A percentile compares a stretch with the other conserved stretches of the same genome.
phyloP scores from a whole-genome alignment of 306 rosid genomes.

The Myrica gale region DNA sequence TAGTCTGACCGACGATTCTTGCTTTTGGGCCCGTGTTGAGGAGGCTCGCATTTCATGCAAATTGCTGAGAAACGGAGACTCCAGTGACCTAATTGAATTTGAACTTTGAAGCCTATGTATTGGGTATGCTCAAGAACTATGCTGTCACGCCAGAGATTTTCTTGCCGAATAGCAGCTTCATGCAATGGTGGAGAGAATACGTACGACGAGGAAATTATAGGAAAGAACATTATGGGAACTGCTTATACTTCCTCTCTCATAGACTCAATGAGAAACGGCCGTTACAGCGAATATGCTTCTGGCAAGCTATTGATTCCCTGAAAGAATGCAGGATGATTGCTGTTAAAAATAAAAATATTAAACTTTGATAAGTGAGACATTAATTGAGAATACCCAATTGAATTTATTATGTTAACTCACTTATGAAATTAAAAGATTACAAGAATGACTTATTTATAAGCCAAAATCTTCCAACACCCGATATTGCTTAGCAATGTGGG shows the following conservation, averaged over 20 bases:
- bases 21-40: slow-evolving; percentile 77
- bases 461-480: no score
- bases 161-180: slow-evolving; percentile 49
- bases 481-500: no score
- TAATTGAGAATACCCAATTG: no score
- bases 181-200: slow-evolving; percentile 62
- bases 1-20: slow-evolving; percentile 59
- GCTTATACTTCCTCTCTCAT: slow-evolving; percentile 21
- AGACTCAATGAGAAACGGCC: slow-evolving; percentile 32
- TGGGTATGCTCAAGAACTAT: slow-evolving; percentile 30
- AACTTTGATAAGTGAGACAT: no score
- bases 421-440: no score
- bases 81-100: slow-evolving; percentile 34
- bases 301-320: slow-evolving; percentile 18
- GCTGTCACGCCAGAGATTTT: slow-evolving; percentile 69
- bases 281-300: slow-evolving; percentile 23
- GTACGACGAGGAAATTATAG: slow-evolving; percentile 31
- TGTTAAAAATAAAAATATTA: no score
- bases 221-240: slow-evolving; percentile 9
- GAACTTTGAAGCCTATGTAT: slow-evolving; percentile 57
- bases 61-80: background rate
- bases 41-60: slow-evolving; percentile 45
- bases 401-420: no score
- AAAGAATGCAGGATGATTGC: background rate
- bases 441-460: no score